These are phyloP conservation scores for Neurospora tetrasperma DNA, from an alignment of 495 filamentous ascomycete genomes.

Conservation along the genomic window DNA sequence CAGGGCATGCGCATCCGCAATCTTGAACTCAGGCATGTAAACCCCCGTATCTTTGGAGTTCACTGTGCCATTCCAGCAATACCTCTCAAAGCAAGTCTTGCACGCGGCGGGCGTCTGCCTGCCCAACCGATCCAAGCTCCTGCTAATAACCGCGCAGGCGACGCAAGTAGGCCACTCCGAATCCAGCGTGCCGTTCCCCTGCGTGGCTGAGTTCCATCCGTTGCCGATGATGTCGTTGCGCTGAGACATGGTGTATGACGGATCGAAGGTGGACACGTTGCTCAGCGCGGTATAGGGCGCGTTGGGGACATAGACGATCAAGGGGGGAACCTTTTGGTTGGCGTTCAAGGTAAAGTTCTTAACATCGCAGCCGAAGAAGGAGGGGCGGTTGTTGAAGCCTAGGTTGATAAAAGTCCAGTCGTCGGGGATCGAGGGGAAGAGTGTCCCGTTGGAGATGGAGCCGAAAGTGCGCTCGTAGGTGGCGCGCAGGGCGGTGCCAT, in stretches of 20 bases:
- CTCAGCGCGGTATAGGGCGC: constrained; percentile 60
- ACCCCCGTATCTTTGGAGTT: constrained; percentile 26
- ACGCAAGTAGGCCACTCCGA: constrained; percentile 67
- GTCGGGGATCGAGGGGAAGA: constrained; percentile 76
- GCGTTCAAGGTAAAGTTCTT: constrained; percentile 47
- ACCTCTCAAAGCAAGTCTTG: constrained; percentile 59
- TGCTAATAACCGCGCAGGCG: constrained; percentile 76
- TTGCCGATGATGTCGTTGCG: constrained; percentile 75
- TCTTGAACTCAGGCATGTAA: constrained; percentile 27
- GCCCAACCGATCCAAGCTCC: constrained; percentile 59
- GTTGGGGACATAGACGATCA: constrained; percentile 90
- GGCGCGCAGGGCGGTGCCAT: constrained; percentile 73
- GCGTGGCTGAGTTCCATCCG: constrained; percentile 71
- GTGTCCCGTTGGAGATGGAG: constrained; percentile 64
- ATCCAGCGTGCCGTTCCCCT: constrained; percentile 68
- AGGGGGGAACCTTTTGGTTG: constrained; percentile 37
- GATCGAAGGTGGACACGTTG: constrained; percentile 67
- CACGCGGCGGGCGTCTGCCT: constrained; percentile 57
- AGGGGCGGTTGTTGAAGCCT: constrained; percentile 72
- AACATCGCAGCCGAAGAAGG: constrained; percentile 86
- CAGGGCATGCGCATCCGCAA: constrained; percentile 10
- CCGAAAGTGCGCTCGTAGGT: constrained; percentile 67
- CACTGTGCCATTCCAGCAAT: constrained; percentile 80
- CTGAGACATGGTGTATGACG: constrained; percentile 47
- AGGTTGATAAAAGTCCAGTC: constrained; percentile 79